Evolutionary conservation across 148 eudicot genomes (phyloP).

Genomic region (Camellia lanceoleosa): DNA sequence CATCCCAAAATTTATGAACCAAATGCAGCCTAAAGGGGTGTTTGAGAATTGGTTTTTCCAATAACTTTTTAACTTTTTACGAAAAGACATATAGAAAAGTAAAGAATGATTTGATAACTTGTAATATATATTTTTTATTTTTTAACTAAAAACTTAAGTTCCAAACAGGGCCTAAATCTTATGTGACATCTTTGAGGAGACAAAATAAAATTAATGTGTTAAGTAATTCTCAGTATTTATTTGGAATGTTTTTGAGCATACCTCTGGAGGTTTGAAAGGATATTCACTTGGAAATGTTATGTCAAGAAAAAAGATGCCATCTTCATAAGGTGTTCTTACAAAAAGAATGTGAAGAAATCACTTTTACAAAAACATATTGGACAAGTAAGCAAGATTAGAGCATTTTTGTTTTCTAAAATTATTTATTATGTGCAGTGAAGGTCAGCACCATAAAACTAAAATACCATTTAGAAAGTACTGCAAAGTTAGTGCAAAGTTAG

Average conservation of each 20-base stretch:
- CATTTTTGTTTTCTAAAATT: background rate
- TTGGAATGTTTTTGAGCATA: conserved; percentile 19
- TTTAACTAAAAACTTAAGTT: no score
- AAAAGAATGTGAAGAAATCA: conserved; percentile 7
- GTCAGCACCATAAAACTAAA: background rate
- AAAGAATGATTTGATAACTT: no score
- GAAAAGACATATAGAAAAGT: no score
- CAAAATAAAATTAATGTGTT: background rate
- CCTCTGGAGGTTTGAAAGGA: conserved; percentile 92
- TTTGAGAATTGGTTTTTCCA: no score
- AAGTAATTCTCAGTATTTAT: background rate
- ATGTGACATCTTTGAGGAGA: background rate
- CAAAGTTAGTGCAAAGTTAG: background rate
- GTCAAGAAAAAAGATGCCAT: conserved; percentile 91
- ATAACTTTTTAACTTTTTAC: no score
- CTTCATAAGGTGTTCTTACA: conserved; percentile 88
- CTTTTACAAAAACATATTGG: background rate
- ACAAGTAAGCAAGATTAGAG: background rate
- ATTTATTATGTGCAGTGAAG: background rate
- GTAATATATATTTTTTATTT: no score
- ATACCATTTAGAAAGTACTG: background rate
- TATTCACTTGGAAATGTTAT: conserved; percentile 76
- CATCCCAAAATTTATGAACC: no score
- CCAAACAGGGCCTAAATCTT: background rate
- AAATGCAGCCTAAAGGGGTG: no score